Base-by-base conservation (phyloP, 441 rosid genomes). In the Breynia disticha region DNA sequence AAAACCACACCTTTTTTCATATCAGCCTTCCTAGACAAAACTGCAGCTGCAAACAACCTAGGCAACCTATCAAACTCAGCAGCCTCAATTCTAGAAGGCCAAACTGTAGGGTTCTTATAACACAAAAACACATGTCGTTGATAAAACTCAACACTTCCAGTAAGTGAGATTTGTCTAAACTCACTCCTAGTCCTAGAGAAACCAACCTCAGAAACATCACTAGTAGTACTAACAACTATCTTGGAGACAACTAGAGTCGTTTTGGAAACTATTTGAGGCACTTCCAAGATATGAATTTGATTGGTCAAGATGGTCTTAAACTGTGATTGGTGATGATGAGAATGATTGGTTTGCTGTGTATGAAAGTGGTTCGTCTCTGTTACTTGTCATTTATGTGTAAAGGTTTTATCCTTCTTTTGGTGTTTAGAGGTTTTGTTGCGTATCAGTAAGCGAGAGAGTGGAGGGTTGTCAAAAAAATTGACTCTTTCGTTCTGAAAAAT, bases 31-130 rank as follows among this genome's bases (percentile, higher is more conserved):
- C 83, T 73, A 22, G 95, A 84, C 38, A 57, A 49, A 19, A 89
- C 80, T 20, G 99, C 90, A 19, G 96, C 99, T 55, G 94, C 80
- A 56, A 93, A 84, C 65, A 87, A 56, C 89, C 99, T 76, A 55
- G 99, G 99, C 71, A 93, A 75, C 14, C 99, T 95, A 80, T 93
- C 99, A 62, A 93, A 89, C 87, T 93, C 99, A n/a, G 99, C 90
- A 16, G 99, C 95, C 71, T 89, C 97, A 60, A 93, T 83, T 70
- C 99, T 84, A 0, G 89, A 78, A 0, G 97, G 96, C 97, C 97
- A 89, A 37, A 84, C 99, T 42, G 84, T 76, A 4, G 97, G 99
- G 72, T 81, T 86, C 73, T 93, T 93, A 72, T 93, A 93, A 61
- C 97, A 93, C 49, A 93, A 62, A 68, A 89, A 93, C 14, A 89